These are phyloP conservation scores for Geotrichum histeridarum DNA, from an alignment of 1,139 yeast species.

Conservation along the genomic window DNA sequence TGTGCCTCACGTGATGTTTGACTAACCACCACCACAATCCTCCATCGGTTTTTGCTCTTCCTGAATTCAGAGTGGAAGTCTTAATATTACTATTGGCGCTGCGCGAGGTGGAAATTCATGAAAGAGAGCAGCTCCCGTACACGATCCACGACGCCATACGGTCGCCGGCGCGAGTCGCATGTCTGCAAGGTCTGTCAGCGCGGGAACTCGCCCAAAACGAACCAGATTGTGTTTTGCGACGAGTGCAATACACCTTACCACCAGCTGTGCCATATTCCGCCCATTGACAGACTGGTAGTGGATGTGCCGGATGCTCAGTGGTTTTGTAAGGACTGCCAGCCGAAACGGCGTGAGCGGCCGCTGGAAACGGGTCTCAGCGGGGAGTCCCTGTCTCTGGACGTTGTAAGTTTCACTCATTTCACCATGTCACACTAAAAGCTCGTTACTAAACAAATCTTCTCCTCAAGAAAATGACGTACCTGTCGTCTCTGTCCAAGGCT, in stretches of 20 bases:
- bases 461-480: constrained; percentile 38
- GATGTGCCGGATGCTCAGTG: constrained; percentile 44
- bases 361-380: constrained; percentile 41
- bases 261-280: constrained; percentile 43
- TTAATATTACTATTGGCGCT: neutral
- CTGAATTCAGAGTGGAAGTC: neutral
- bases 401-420: constrained; percentile 21
- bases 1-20: neutral
- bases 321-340: constrained; percentile 42
- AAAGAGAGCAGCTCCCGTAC: constrained; percentile 19
- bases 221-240: constrained; percentile 43
- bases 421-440: neutral
- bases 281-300: constrained; percentile 41
- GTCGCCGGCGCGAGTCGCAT: constrained; percentile 31
- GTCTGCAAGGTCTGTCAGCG: constrained; percentile 43
- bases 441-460: neutral
- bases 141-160: constrained; percentile 18
- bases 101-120: neutral
- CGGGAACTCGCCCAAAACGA: constrained; percentile 39
- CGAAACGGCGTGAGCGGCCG: constrained; percentile 37
- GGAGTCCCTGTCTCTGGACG: constrained; percentile 36
- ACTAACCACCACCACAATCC: neutral
- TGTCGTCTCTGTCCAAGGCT: constrained; percentile 39
- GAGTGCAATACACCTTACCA: constrained; percentile 43
- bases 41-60: neutral